Evolutionary conservation across 257 asterid genomes (phyloP).

Genomic region (Perilla frutescens): DNA sequence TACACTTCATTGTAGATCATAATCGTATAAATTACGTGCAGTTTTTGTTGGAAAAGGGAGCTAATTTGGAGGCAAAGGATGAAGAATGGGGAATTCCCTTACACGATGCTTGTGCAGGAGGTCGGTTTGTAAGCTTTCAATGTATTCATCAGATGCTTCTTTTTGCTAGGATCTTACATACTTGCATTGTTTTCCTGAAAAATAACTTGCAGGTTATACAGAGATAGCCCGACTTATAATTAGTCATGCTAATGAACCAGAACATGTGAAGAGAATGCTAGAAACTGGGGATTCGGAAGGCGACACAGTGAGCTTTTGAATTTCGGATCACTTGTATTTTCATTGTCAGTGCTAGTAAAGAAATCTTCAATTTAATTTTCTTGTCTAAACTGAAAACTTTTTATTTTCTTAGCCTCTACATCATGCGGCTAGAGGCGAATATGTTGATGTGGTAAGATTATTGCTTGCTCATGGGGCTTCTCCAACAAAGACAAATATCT

Average conservation of each 20-base stretch:
- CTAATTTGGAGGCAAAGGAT: slow-evolving; percentile 70
- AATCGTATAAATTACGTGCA: slow-evolving; percentile 32
- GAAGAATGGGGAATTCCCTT: slow-evolving; percentile 83
- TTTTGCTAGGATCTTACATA: slow-evolving; percentile 1
- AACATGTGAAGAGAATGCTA: slow-evolving; percentile 64
- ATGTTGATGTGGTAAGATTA: slow-evolving; percentile 53
- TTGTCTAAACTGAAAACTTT: slow-evolving; percentile 10
- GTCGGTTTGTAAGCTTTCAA: slow-evolving; percentile 35
- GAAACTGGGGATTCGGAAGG: slow-evolving; percentile 79
- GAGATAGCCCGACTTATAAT: slow-evolving; percentile 67
- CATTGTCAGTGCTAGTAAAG: slow-evolving; percentile 7
- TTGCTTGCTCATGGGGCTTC: slow-evolving; percentile 72
- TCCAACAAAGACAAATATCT: slow-evolving; percentile 53
- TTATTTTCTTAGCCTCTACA: slow-evolving; percentile 72
- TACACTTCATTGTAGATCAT: background rate
- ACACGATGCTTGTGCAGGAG: slow-evolving; percentile 97
- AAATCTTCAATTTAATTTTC: background rate
- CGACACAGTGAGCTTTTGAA: slow-evolving; percentile 66
- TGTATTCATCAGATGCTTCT: background rate
- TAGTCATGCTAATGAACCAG: slow-evolving; percentile 51
- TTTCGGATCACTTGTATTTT: slow-evolving; percentile 3
- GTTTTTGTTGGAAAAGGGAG: slow-evolving; percentile 80
- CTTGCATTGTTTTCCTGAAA: background rate
- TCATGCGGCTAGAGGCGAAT: slow-evolving; percentile 91
- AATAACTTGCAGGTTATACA: slow-evolving; percentile 55